Evolutionary conservation across 106 monocot species (phyloP), one percentile per base, ranked within the genome.

Genomic region (Apostasia shenzhenica): DNA sequence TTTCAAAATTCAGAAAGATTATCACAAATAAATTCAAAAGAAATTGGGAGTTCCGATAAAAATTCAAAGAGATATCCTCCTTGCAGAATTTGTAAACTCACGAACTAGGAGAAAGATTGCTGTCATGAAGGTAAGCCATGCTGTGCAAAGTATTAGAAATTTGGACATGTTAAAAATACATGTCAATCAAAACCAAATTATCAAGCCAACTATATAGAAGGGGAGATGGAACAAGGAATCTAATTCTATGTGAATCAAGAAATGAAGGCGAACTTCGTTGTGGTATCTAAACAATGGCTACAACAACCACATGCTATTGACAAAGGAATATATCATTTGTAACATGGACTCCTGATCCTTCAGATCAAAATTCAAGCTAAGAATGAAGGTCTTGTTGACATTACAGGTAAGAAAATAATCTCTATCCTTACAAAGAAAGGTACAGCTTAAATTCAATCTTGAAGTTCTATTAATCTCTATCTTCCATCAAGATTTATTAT

Each of bases 241-340:
- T 44, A 41, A 7, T 62, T 62, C 62, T 62, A 62, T 62, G 62
- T 41, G 2, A 41, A 44, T 62, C 62, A 62, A 62, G 39, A 4
- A 57, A 14, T 3, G 14, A 12, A 9, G 57, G 57, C 9, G 57
- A 57, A 9, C 4, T n/a, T 9, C 4, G 57, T 9, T 13, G 4
- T 9, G 5, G 26, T 26, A 26, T 26, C 26, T 26, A 26, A 26
- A 26, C 26, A 26, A 26, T 26, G 26, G 26, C 26, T 26, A 26
- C 26, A 26, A 26, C 26, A 26, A 26, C 26, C 26, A 26, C 26
- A 26, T 26, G 26, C 26, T 26, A 26, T 26, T 26, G 9, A 57
- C 57, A 57, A 6, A n/a, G 4, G 3, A 57, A 4, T 12, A 14
- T 4, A 9, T 12, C 12, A 57, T 57, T 57, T 57, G 9, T 14